These are phyloP conservation scores for Aspergillus piperis DNA, from an alignment of 2,329 filamentous ascomycete genomes.

Conservation along the genomic window DNA sequence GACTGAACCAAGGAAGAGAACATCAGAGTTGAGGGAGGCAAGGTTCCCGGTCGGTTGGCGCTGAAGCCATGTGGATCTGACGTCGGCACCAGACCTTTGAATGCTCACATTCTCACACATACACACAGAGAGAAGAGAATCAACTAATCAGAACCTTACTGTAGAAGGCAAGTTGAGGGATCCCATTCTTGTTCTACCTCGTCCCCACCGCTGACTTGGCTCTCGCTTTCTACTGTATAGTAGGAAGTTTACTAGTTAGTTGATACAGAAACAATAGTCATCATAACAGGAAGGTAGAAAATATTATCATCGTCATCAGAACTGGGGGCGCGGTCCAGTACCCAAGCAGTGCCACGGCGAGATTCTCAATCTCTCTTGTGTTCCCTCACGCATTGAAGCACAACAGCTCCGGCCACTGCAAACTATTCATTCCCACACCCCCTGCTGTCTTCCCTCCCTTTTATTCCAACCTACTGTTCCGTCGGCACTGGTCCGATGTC, in stretches of 20 bases:
- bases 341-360: neutral
- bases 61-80: slow-evolving; percentile 32
- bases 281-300: neutral
- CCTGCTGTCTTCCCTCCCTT: neutral
- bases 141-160: no score
- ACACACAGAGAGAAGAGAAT: neutral
- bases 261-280: no score
- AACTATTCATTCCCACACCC: neutral
- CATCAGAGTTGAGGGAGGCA: slow-evolving; percentile 3
- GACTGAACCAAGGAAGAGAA: neutral
- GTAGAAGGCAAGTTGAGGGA: no score
- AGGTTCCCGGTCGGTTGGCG: slow-evolving; percentile 9
- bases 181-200: no score
- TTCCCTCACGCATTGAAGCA: neutral
- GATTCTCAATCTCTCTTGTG: neutral
- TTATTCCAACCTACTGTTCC: neutral
- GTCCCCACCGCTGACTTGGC: no score
- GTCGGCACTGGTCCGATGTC: slow-evolving; percentile 9
- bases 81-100: slow-evolving; percentile 18
- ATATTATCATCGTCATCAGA: neutral
- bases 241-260: no score
- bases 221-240: no score
- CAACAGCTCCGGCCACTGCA: neutral
- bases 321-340: neutral
- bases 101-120: neutral